Evolutionary conservation across 2,329 filamentous ascomycete species (phyloP).

Genomic region (Endocalyx cinctus): DNA sequence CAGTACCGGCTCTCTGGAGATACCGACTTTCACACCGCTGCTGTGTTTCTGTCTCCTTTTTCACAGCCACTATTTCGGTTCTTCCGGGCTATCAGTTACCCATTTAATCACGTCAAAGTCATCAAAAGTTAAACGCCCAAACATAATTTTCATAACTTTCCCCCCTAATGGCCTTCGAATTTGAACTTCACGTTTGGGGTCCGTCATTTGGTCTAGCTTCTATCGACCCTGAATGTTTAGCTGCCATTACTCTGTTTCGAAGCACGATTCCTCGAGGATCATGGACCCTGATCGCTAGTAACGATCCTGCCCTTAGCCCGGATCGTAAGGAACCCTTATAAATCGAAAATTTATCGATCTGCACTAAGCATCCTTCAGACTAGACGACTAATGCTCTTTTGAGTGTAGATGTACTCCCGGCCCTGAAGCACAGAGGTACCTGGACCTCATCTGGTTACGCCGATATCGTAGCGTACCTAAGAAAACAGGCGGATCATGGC

Average conservation of each 20-base stretch:
- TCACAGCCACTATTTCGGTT: no score
- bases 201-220: constrained; percentile 85
- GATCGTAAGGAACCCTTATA: constrained; percentile 50
- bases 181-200: constrained; percentile 86
- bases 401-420: constrained; percentile 54
- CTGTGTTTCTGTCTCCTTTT: no score
- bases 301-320: constrained; percentile 66
- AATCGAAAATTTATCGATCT: constrained; percentile 11
- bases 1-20: no score
- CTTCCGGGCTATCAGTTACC: no score
- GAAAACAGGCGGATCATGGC: constrained; percentile 24
- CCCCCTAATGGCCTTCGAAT: no score
- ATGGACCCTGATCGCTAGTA: constrained; percentile 70
- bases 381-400: no score
- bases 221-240: constrained; percentile 86
- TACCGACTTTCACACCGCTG: no score
- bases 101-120: no score
- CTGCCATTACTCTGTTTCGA: constrained; percentile 72
- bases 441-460: constrained; percentile 60
- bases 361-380: no score
- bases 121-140: no score
- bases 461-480: constrained; percentile 56
- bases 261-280: constrained; percentile 51
- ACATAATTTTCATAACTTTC: no score
- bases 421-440: constrained; percentile 44